Conservation (phyloP, 495 filamentous ascomycete species). For the Hypoxylon lienhwacheense region DNA sequence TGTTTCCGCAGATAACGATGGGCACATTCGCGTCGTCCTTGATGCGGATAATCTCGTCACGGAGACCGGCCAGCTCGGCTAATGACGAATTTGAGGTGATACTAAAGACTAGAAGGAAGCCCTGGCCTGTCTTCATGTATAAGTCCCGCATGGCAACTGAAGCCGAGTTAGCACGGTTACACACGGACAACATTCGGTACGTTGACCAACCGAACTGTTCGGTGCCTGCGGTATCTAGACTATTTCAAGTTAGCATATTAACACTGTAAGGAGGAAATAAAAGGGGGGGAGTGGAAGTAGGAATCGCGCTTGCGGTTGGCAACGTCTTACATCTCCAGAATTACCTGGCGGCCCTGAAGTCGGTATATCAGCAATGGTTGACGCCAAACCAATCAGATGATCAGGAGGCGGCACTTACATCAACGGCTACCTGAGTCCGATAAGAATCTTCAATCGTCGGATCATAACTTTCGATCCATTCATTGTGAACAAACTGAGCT, state of each 20-base stretch:
- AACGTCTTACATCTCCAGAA: constrained; percentile 84
- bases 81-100: constrained; percentile 88
- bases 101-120: constrained; percentile 95
- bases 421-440: constrained; percentile 88
- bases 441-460: constrained; percentile 98
- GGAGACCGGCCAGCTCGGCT: constrained; percentile 81
- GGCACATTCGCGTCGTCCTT: constrained; percentile 92
- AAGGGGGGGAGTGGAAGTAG: constrained; percentile 18
- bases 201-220: constrained; percentile 89
- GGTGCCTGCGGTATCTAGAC: constrained; percentile 94
- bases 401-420: constrained; percentile 61
- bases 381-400: constrained; percentile 19
- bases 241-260: constrained; percentile 44
- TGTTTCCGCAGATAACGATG: constrained; percentile 96
- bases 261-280: constrained; percentile 7
- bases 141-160: constrained; percentile 72
- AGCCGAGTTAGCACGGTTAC: constrained; percentile 27
- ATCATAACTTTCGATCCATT: constrained; percentile 99
- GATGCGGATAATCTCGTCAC: constrained; percentile 95
- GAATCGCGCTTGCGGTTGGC: constrained; percentile 23
- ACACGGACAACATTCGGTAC: constrained; percentile 5
- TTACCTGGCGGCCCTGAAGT: constrained; percentile 84
- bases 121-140: constrained; percentile 96
- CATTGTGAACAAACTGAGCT: constrained; percentile 99
- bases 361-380: constrained; percentile 34